A percentile compares a stretch with the other conserved stretches of the same genome.
phyloP scores from a whole-genome alignment of 192 early-diverging fungal genomes.

The Podila epigama region DNA sequence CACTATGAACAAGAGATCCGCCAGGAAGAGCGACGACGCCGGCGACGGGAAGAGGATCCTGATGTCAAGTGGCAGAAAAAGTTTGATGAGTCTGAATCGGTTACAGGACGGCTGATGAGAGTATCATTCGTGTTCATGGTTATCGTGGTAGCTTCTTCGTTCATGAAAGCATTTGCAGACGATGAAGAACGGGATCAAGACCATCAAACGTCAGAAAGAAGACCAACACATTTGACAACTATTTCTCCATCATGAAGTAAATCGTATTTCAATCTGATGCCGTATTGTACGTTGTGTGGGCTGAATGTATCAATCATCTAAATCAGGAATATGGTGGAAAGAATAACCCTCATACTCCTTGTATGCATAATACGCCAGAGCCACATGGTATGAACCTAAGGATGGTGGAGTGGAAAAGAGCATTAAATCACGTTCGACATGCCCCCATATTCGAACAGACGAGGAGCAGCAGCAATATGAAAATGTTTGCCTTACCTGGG shows the following conservation, averaged over 20 bases:
- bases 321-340: constrained; percentile 56
- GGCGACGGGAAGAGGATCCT: constrained; percentile 8
- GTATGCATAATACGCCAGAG: constrained; percentile 66
- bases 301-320: constrained; percentile 28
- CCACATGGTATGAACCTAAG: constrained; percentile 60
- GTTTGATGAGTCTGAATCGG: constrained; percentile 19
- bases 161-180: constrained; percentile 28
- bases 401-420: background rate
- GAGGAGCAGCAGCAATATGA: no score
- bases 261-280: background rate
- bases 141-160: constrained; percentile 7
- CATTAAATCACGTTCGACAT: no score
- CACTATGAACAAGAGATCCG: constrained; percentile 35
- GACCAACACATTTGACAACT: background rate
- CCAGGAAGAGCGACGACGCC: constrained; percentile 25
- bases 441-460: no score
- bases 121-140: constrained; percentile 14
- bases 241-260: no score
- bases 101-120: constrained; percentile 1
- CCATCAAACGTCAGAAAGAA: background rate
- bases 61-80: constrained; percentile 5
- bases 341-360: constrained; percentile 61
- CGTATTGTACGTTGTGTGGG: background rate
- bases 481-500: constrained; percentile 56
- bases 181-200: constrained; percentile 2